phyloP scores from a whole-genome alignment of 306 rosid species.

The Spatholobus suberectus region DNA sequence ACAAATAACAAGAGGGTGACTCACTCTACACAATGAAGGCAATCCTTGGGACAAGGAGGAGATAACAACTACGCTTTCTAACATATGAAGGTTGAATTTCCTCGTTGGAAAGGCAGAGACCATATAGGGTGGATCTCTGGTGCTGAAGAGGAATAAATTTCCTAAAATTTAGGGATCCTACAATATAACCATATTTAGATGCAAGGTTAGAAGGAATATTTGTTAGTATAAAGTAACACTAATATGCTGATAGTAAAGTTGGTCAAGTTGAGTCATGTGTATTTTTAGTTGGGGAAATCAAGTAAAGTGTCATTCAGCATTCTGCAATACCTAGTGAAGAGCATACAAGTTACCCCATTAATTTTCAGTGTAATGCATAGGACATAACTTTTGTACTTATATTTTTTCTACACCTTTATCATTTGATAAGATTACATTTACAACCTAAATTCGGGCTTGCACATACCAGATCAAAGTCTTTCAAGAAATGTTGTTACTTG shows the following conservation, averaged over 20 bases:
- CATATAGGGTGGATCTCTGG: background rate
- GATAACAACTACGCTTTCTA: background rate
- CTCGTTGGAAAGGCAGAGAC: background rate
- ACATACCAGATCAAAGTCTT: conserved; percentile 21
- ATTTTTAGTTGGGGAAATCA: background rate
- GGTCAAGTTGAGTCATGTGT: background rate
- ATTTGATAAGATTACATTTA: conserved; percentile 11
- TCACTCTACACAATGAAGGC: conserved; percentile 5
- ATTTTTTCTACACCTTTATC: background rate
- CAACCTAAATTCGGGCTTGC: conserved; percentile 13
- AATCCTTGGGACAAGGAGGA: conserved; percentile 3
- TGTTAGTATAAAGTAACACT: background rate
- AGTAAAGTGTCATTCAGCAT: background rate
- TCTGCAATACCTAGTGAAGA: background rate
- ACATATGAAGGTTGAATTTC: background rate
- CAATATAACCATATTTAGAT: background rate
- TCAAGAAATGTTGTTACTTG: background rate
- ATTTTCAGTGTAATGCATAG: background rate
- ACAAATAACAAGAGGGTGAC: conserved; percentile 21
- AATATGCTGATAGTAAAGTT: conserved; percentile 1
- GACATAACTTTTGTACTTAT: background rate
- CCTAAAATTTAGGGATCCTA: no score
- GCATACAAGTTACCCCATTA: background rate
- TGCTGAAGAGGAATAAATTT: conserved; percentile 5
- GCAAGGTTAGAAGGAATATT: conserved; percentile 7